Percentiles rank a stretch among this genome's conserved stretches.
phyloP scores from a whole-genome alignment of 2,329 filamentous ascomycete genomes.

The Aureobasidium vineae region DNA sequence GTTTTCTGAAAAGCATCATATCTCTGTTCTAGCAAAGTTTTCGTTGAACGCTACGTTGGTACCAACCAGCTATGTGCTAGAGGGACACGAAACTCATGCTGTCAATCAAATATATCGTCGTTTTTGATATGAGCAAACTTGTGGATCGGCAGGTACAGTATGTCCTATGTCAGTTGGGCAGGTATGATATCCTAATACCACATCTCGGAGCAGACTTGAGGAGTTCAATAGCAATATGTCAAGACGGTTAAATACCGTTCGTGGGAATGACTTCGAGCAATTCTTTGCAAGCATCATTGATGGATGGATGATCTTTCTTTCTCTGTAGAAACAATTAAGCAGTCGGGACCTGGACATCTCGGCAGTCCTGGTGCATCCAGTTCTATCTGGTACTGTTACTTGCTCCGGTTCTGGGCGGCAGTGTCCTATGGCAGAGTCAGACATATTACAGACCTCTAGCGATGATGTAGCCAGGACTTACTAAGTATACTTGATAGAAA shows the following conservation, averaged over 20 bases:
- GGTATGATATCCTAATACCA: not conserved
- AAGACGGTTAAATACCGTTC: too few relatives aligned
- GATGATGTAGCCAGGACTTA: slow-evolving; percentile 30
- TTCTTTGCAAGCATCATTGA: not conserved
- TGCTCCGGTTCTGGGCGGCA: slow-evolving; percentile 29
- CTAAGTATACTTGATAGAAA: slow-evolving; percentile 57
- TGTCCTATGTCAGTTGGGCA: not conserved
- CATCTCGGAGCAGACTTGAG: not conserved
- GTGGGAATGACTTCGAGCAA: not conserved
- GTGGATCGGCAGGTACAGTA: too few relatives aligned
- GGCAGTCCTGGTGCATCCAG: not conserved
- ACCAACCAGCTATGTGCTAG: not conserved
- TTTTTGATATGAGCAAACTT: slow-evolving; percentile 12
- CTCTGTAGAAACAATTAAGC: not conserved
- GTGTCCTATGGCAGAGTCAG: slow-evolving; percentile 27
- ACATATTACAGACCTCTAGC: not conserved
- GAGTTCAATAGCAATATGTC: not conserved
- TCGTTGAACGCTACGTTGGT: not conserved
- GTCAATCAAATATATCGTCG: not conserved
- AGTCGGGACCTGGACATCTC: not conserved
- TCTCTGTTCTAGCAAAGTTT: not conserved
- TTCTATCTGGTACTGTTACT: slow-evolving; percentile 1
- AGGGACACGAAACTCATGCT: too few relatives aligned
- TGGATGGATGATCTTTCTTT: not conserved
- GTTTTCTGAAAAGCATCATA: not conserved